Evolutionary conservation across 2,329 filamentous ascomycete genomes (phyloP).

Genomic region (Botrytis medusae): DNA sequence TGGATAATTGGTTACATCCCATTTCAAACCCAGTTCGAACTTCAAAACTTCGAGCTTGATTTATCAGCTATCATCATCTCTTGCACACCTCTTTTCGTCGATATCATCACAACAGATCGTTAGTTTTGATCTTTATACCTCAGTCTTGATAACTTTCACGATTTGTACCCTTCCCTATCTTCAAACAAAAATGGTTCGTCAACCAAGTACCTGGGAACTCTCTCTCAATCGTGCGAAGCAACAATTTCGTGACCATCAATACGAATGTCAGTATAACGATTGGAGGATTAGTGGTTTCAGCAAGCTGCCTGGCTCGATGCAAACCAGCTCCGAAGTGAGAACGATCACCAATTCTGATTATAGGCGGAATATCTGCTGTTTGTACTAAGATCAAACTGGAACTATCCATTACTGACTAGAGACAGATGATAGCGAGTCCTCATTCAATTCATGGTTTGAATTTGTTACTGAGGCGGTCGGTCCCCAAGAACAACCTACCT

Average conservation of each 20-base stretch:
- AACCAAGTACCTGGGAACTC: not conserved
- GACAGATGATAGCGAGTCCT: not conserved
- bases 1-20: not conserved
- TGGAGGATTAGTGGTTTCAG: rapidly evolving
- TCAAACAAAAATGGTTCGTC: not conserved
- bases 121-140: not conserved
- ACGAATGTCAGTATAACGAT: not conserved
- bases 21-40: not conserved
- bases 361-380: not conserved
- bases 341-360: not conserved
- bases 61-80: not conserved
- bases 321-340: not conserved
- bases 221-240: not conserved
- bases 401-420: not conserved
- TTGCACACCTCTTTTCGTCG: not conserved
- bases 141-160: not conserved
- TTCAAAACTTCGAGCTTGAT: not conserved
- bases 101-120: not conserved
- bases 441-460: not conserved
- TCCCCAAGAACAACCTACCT: not conserved
- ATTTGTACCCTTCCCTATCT: not conserved
- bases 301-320: not conserved
- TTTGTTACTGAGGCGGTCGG: not conserved
- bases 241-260: not conserved
- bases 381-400: not conserved